Conservation (phyloP, 2,329 filamentous ascomycete genomes). For the Aspergillus quadricinctus region DNA sequence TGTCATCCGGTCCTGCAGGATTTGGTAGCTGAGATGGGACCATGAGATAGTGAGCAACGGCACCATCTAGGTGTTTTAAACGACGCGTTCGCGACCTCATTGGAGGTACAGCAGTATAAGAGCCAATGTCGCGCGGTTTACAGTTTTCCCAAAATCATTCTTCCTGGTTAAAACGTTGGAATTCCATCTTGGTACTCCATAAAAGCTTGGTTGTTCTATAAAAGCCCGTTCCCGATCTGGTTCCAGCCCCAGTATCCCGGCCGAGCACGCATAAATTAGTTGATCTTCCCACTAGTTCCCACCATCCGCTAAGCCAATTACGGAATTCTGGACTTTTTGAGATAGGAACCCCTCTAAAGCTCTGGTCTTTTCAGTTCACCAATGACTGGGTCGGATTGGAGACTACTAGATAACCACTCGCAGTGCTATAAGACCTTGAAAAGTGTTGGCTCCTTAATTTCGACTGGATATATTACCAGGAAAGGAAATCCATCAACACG, state of each 20-base stretch:
- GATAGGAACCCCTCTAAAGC: background rate
- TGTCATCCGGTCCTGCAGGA: slow-evolving; percentile 17
- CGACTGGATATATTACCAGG: background rate
- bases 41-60: background rate
- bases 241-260: background rate
- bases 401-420: slow-evolving; percentile 3
- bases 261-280: background rate
- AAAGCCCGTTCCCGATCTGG: background rate
- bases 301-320: slow-evolving; percentile 8
- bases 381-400: slow-evolving; percentile 2
- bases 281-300: background rate
- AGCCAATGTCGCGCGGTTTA: background rate
- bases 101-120: background rate
- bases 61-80: background rate
- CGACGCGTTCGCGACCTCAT: background rate
- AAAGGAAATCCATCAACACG: background rate
- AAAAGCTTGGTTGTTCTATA: background rate
- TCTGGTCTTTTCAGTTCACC: background rate
- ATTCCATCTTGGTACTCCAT: background rate
- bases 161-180: background rate
- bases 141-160: background rate
- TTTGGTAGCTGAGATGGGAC: background rate
- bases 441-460: background rate
- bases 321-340: slow-evolving; percentile 4
- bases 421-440: background rate